Evolutionary conservation across 805 yeast genomes (phyloP), one percentile per base, ranked within the genome.

Genomic region (Candida sphagnicola): DNA sequence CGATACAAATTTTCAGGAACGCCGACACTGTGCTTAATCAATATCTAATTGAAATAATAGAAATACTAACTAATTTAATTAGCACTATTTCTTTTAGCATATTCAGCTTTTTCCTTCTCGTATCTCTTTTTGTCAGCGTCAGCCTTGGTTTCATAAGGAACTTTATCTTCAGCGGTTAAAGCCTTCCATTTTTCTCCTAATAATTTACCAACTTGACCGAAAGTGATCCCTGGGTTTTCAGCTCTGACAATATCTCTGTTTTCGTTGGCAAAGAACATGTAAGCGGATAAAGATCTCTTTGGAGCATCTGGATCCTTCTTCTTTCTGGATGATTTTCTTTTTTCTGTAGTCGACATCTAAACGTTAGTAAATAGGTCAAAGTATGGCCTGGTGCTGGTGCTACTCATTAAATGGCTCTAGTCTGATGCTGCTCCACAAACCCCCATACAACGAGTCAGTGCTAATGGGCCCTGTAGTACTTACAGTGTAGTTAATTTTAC

Each of bases 201-300:
- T 45, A 88, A 66, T 69, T 84, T 88, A 62, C 98, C 98, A 50
- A 93, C 91, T 72, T 89, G 95, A 51, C 95, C 99, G 59, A 93
- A 93, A 31, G 90, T 71, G 54, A 90, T 85, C 62, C 95, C 96
- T 56, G 98, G 97, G 77, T 91, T 88, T 66, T 90, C 98, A 46
- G 91, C 82, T 66, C 95, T 82, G 52, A 93, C 96, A 48, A 80
- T 78, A 69, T 91, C 97, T 77, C 99, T 90, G 78, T 86, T 85
- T 61, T 89, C 97, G 64, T 88, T 89, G 55, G 99, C 98, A 61
- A 90, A 93, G 80, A 87, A 91, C 98, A 93, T 90, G 82, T 91
- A 93, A 35, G 98, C 96, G 44, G 97, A 88, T 63, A 93, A 74
- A 18, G 97, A 88, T 71, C 98, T 87, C 87, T 93, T 93, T 67